Percentiles rank a stretch among this genome's conserved stretches.
Evolutionary conservation across 306 rosid species (phyloP).

Genomic region (Quercus mongolica): DNA sequence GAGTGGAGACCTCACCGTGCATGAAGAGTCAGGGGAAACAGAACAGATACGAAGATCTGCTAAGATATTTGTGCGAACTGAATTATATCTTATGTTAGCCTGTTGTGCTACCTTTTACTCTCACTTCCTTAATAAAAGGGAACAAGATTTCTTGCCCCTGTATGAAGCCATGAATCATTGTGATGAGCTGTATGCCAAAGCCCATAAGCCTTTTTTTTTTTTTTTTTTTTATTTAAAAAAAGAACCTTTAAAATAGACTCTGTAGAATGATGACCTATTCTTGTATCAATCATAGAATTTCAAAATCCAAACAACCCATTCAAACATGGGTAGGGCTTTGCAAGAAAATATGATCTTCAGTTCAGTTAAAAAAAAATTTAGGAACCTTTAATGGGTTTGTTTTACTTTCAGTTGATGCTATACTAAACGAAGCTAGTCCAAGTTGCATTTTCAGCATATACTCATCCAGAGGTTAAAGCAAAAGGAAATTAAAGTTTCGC

Average conservation of each 20-base stretch:
- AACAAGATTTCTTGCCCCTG: background rate
- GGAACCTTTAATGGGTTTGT: background rate
- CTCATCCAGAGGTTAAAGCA: background rate
- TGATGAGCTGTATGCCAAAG: background rate
- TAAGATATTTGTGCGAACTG: background rate
- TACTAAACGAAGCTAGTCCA: background rate
- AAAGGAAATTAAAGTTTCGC: background rate
- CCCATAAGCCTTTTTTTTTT: background rate
- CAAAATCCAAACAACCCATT: background rate
- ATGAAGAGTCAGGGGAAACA: slow-evolving; percentile 8
- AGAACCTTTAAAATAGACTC: background rate
- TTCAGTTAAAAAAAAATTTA: background rate
- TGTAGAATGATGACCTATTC: background rate
- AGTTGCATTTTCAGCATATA: background rate
- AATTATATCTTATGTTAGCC: background rate
- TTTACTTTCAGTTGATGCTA: background rate
- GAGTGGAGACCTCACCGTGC: background rate
- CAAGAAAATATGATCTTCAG: background rate
- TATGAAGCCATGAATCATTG: background rate
- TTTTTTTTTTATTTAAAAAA: background rate
- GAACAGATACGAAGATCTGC: background rate
- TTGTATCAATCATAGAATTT: background rate
- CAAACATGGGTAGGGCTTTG: background rate
- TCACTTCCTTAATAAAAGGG: background rate
- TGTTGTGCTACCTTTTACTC: background rate